Evolutionary conservation across 2,329 filamentous ascomycete species (phyloP).

Genomic region (Calonectria montana): DNA sequence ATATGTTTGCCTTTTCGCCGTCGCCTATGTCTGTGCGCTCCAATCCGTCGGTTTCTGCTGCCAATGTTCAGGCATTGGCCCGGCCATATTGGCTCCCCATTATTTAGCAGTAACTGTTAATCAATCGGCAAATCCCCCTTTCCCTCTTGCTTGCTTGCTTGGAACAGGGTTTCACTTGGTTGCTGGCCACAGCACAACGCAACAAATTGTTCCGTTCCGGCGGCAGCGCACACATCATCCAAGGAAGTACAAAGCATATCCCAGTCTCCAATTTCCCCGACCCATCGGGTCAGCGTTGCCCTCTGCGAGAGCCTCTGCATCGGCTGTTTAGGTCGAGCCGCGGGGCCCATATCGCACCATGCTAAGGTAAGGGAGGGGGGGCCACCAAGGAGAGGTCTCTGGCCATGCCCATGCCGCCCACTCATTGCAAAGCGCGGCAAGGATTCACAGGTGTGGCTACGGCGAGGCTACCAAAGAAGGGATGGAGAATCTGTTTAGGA

Average conservation of each 20-base stretch:
- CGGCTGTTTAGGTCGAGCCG: slow-evolving; percentile 2
- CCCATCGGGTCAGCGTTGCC: background rate
- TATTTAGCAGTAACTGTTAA: background rate
- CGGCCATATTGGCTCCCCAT: background rate
- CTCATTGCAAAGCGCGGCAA: background rate
- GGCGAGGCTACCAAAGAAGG: slow-evolving; percentile 12
- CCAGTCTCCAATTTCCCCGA: slow-evolving; percentile 6
- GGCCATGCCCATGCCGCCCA: background rate
- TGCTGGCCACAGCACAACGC: background rate
- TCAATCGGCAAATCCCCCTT: slow-evolving; percentile 4
- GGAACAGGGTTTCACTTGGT: background rate
- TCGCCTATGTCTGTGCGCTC: slow-evolving; percentile 18
- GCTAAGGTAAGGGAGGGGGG: background rate
- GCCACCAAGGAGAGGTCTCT: background rate
- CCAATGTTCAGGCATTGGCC: background rate
- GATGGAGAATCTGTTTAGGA: slow-evolving; percentile 6
- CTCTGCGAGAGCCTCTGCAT: slow-evolving; percentile 1
- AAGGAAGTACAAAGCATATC: slow-evolving; percentile 1
- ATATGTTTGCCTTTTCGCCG: background rate
- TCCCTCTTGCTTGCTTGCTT: background rate
- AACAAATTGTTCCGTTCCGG: slow-evolving; percentile 7
- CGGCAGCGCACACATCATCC: background rate
- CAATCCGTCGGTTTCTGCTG: slow-evolving; percentile 19
- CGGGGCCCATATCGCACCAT: slow-evolving; percentile 12
- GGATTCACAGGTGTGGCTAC: background rate